These are phyloP conservation scores for Cnidoscolus chayamansa DNA, from an alignment of 441 rosid genomes.

Conservation along the genomic window DNA sequence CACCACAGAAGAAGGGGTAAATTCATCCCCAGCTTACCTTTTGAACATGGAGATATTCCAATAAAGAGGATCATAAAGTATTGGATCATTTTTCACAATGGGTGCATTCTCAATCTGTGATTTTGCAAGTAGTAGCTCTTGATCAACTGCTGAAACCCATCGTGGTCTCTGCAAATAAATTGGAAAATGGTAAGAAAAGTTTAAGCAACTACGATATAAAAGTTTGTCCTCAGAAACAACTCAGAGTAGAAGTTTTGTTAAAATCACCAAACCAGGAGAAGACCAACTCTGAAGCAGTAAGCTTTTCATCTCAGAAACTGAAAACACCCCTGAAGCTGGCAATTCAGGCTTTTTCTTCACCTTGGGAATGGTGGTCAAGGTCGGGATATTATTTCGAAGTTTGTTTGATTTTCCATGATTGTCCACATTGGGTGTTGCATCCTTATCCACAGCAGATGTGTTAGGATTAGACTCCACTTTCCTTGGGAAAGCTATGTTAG, in stretches of 20 bases:
- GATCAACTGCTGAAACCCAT: conserved; percentile 56
- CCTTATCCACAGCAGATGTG: conserved; percentile 25
- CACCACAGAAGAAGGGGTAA: background rate
- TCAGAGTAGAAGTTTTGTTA: conserved; percentile 15
- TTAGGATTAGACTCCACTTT: conserved; percentile 18
- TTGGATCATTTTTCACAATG: conserved; percentile 36
- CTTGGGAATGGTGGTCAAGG: conserved; percentile 25
- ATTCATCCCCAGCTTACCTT: conserved; percentile 35
- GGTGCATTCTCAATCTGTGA: conserved; percentile 63
- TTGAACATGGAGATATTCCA: conserved; percentile 70
- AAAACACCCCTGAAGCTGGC: conserved; percentile 36
- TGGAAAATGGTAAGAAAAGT: conserved; percentile 6
- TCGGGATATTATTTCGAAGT: conserved; percentile 20
- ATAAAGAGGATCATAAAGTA: conserved; percentile 61
- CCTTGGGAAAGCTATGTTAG: conserved; percentile 17
- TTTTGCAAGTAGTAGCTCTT: conserved; percentile 51
- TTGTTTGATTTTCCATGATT: conserved; percentile 28
- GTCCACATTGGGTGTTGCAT: conserved; percentile 18
- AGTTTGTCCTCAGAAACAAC: conserved; percentile 4
- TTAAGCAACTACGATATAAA: conserved; percentile 8
- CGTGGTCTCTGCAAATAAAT: conserved; percentile 48
- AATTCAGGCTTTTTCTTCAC: conserved; percentile 30
- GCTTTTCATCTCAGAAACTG: conserved; percentile 55
- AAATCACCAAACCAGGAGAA: conserved; percentile 42
- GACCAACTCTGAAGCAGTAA: conserved; percentile 48